Conservation (phyloP, 768 basidiomycete species). For the Cystofilobasidium bisporidii region DNA sequence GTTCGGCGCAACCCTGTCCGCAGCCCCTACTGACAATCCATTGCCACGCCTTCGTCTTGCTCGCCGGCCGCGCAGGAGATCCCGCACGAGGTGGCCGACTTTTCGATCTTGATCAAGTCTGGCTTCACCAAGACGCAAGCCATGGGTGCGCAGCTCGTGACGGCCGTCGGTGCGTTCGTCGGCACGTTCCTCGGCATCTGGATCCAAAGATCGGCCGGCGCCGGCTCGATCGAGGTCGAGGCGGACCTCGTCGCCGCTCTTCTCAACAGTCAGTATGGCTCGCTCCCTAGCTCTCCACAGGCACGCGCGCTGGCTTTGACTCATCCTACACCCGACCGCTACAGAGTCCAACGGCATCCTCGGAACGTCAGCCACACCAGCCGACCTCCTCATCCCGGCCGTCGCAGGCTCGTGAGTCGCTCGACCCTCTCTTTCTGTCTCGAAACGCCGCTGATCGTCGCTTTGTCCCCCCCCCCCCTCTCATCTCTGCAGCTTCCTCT, state of each 20-base stretch:
- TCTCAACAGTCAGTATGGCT: constrained; percentile 45
- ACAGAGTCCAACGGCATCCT: constrained; percentile 59
- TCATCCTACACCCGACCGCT: too few species aligned
- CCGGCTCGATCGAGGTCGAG: constrained; percentile 41
- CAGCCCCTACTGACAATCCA: background rate
- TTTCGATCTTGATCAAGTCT: constrained; percentile 64
- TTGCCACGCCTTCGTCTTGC: background rate
- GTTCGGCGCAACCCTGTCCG: too few species aligned
- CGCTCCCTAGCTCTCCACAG: background rate
- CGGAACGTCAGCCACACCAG: constrained; percentile 67
- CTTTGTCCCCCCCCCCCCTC: too few species aligned
- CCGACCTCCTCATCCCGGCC: constrained; percentile 65
- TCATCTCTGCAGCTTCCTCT: too few species aligned
- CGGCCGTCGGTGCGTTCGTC: constrained; percentile 85
- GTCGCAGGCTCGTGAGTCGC: constrained; percentile 87
- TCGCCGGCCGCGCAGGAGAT: constrained; percentile 62
- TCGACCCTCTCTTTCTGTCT: constrained; percentile 49
- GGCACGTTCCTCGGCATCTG: constrained; percentile 51
- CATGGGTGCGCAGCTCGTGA: constrained; percentile 86
- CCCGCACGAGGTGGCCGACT: constrained; percentile 94
- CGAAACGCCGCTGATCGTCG: too few species aligned
- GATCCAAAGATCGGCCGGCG: constrained; percentile 64
- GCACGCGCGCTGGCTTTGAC: background rate
- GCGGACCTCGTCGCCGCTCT: constrained; percentile 66
- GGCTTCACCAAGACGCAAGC: constrained; percentile 80